Evolutionary conservation across 306 rosid species (phyloP).

Genomic region (Calophaca sinica): DNA sequence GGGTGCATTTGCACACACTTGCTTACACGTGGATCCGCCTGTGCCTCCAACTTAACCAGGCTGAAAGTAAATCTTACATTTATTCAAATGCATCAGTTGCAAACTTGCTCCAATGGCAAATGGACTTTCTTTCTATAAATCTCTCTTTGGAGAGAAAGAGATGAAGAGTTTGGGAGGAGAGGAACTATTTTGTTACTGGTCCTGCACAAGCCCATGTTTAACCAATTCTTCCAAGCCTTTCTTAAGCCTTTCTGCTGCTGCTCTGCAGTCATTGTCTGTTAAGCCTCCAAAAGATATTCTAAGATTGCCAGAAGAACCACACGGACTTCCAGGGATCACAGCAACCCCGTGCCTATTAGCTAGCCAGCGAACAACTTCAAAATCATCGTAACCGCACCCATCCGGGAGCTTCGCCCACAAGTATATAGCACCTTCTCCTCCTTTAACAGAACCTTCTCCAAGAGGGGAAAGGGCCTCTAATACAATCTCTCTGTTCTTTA

Average conservation of each 20-base stretch:
- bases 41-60: no score
- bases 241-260: slow-evolving; percentile 79
- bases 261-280: slow-evolving; percentile 76
- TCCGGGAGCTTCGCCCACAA: slow-evolving; percentile 95
- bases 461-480: slow-evolving; percentile 78
- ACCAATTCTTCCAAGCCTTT: slow-evolving; percentile 80
- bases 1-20: no score
- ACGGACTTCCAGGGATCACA: slow-evolving; percentile 85
- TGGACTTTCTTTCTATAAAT: slow-evolving; percentile 34
- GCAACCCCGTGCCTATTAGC: slow-evolving; percentile 79
- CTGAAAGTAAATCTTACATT: slow-evolving; percentile 25
- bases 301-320: slow-evolving; percentile 79
- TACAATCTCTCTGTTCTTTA: slow-evolving; percentile 68
- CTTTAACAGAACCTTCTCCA: slow-evolving; percentile 79
- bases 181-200: slow-evolving; percentile 17
- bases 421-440: slow-evolving; percentile 97
- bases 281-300: slow-evolving; percentile 92
- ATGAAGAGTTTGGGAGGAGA: background rate
- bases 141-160: slow-evolving; percentile 2
- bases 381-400: slow-evolving; percentile 54
- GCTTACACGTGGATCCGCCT: no score
- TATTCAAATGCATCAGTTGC: slow-evolving; percentile 59
- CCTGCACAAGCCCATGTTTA: slow-evolving; percentile 68
- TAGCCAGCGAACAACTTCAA: slow-evolving; percentile 84
- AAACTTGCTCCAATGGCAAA: slow-evolving; percentile 44